Base-by-base conservation (phyloP, 345 rosid species). In the Angophora floribunda region DNA sequence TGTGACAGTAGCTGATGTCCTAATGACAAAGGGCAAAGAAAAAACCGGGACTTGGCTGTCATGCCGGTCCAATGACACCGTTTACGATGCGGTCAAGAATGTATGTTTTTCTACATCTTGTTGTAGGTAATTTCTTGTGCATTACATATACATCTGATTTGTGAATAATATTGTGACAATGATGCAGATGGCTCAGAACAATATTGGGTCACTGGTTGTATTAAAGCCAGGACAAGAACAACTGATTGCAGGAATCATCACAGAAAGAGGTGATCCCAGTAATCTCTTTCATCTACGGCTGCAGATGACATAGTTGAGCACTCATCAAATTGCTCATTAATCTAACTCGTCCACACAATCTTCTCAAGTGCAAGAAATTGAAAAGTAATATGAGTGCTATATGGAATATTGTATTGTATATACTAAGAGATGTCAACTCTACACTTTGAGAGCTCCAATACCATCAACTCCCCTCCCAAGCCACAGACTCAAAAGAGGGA, bases 151-250 rank as follows among this genome's bases (percentile, higher is more conserved):
- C n/a, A 87, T 50, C 53, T n/a, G 55, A 86, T 52, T 55, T 86
- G 22, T 4, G 22, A 52, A 86, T 45, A 52, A 59, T 32, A 84
- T 70, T 15, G 44, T 32, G 80, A 41, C 45, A 47, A 53, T 41
- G 78, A 88, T 88, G 92, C 96, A 96, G 99, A 96, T 97, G 99
- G 97, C 99, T 24, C 88, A 92, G 85, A 95, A 96, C 89, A 95
- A 97, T 85, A 94, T 97, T 49, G 99, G 99, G 89, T 97, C 99
- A 28, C 85, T 96, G 89, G 95, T 96, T 22, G 99, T 97, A n/a
- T 93, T 96, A 87, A 95, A 93, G 93, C 97, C 98, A 22, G 99
- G 97, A 87, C 93, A 95, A 47, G 90, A 93, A 85, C 95, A 91
- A 78, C 88, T 90, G 45, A 92, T 96, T 61, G 99, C 98, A 57